A percentile compares a stretch with the other conserved stretches of the same genome.
phyloP scores from a whole-genome alignment of 192 early-diverging fungal species.

The Geosiphon pyriformis region DNA sequence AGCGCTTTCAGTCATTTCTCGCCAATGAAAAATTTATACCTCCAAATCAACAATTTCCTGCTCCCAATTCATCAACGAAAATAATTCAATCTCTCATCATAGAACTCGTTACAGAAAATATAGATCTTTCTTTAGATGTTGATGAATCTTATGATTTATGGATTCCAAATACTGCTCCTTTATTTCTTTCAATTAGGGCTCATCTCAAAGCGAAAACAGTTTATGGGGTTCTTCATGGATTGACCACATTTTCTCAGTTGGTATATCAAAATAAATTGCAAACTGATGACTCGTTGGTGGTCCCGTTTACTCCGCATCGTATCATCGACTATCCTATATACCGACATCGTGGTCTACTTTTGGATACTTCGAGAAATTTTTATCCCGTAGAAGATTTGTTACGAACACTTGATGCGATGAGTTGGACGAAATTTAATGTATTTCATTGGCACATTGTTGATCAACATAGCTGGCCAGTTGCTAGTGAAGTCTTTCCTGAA shows the following conservation, averaged over 20 bases:
- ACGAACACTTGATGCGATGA: slow-evolving; percentile 72
- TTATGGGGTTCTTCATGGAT: slow-evolving; percentile 43
- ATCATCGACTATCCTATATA: slow-evolving; percentile 61
- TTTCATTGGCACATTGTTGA: slow-evolving; percentile 80
- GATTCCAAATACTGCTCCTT: slow-evolving; percentile 35
- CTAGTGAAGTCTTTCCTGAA: slow-evolving; percentile 53
- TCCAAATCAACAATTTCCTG: slow-evolving; percentile 12
- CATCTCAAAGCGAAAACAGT: slow-evolving; percentile 33
- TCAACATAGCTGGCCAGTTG: slow-evolving; percentile 64
- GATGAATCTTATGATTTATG: slow-evolving; percentile 61
- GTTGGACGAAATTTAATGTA: slow-evolving; percentile 78
- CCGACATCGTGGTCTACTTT: slow-evolving; percentile 61
- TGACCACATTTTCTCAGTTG: slow-evolving; percentile 47
- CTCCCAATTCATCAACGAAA: neutral
- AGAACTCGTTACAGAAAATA: slow-evolving; percentile 34
- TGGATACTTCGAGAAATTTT: slow-evolving; percentile 72
- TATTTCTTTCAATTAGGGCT: slow-evolving; percentile 3
- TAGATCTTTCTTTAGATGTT: slow-evolving; percentile 41
- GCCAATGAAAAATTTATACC: slow-evolving; percentile 24
- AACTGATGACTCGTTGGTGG: neutral
- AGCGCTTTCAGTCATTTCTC: slow-evolving; percentile 46
- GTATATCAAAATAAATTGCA: slow-evolving; percentile 31
- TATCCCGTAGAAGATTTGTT: slow-evolving; percentile 58
- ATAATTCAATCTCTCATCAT: slow-evolving; percentile 33
- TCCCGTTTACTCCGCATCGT: slow-evolving; percentile 18